phyloP scores from a whole-genome alignment of 495 filamentous ascomycete species.

The Entonaema liquescens region DNA sequence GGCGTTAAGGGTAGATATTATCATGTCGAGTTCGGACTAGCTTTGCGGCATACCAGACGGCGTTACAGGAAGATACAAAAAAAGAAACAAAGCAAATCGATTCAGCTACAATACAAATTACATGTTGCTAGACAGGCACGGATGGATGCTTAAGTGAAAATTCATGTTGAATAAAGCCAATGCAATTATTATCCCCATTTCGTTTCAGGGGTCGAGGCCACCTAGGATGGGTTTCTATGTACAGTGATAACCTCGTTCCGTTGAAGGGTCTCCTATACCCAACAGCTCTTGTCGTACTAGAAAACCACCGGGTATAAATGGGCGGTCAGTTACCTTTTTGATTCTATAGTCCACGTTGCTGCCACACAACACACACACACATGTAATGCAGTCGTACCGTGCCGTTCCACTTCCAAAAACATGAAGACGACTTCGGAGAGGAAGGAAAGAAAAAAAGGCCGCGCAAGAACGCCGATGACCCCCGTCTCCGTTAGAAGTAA shows the following conservation, averaged over 20 bases:
- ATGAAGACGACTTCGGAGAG: neutral
- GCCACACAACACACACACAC: conserved; percentile 6
- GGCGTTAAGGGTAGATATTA: conserved; percentile 22
- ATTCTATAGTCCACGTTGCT: conserved; percentile 20
- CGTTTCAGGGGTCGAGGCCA: conserved; percentile 15
- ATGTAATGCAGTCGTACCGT: conserved; percentile 17
- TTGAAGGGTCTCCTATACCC: conserved; percentile 32
- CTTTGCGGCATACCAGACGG: conserved; percentile 25
- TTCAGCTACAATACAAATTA: neutral
- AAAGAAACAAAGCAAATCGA: conserved; percentile 1
- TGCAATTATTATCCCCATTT: conserved; percentile 36
- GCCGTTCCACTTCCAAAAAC: conserved; percentile 7
- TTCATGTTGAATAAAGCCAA: conserved; percentile 36
- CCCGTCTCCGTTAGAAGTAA: conserved; percentile 7
- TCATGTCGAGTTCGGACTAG: neutral
- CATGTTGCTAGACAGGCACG: neutral
- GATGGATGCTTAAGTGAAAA: neutral
- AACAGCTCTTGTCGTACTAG: conserved; percentile 6
- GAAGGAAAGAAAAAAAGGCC: conserved; percentile 3
- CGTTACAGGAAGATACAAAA: conserved; percentile 12
- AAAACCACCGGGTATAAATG: conserved; percentile 27
- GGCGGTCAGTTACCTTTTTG: conserved; percentile 6
- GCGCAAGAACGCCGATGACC: conserved; percentile 28
- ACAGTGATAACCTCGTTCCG: conserved; percentile 31
- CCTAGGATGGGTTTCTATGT: conserved; percentile 28